Evolutionary conservation across 192 early-diverging fungal species (phyloP), one percentile per base, ranked within the genome.

Genomic region (Diversispora epigaea): DNA sequence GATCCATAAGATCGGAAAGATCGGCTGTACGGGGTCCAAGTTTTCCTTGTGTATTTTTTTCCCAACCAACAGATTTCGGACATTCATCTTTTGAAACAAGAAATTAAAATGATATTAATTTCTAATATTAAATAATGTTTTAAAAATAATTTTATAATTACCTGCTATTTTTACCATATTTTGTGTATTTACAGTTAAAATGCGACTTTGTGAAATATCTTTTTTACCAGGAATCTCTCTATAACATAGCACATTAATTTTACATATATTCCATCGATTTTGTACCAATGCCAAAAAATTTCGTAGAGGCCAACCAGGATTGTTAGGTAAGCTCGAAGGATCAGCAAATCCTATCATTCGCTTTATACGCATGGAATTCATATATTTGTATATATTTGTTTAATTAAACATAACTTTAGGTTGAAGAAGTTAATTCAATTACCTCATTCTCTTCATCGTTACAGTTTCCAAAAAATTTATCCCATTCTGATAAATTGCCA

Each of bases 291-390:
- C 79, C n/a, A 98, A 83, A 50, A 95, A 80, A 76, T 98, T 97
- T 60, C 97, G 90, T 67, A 97, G 78, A 5, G 96, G 94, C 97
- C 97, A 99, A 11, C 96, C 96, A 19, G 95, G 95, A 40, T 91
- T 81, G 1, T 73, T 75, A 39, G 86, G 71, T n/a, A 92, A 84
- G 32, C 86, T 87, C 58, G 93, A 94, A 17, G 97, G 95, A 78
- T 98, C 97, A 12, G 89, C 83, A 77, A 98, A 97, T 0, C 90
- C 95, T 55, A 98, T 74, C 52, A 84, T 82, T 43, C 79, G 75
- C 84, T 88, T 44, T 11, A 12, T 7, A 32, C 22, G 8, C 8
- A 46, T 25, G 19, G 0, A 6, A 5, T 12, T 47, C 25, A 4
- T 11, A 62, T 21, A 52, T 32, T 32, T 32, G 2, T 32, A 4